Conservation (phyloP, 78 protist species). For the Cavenderia fasciculata region DNA sequence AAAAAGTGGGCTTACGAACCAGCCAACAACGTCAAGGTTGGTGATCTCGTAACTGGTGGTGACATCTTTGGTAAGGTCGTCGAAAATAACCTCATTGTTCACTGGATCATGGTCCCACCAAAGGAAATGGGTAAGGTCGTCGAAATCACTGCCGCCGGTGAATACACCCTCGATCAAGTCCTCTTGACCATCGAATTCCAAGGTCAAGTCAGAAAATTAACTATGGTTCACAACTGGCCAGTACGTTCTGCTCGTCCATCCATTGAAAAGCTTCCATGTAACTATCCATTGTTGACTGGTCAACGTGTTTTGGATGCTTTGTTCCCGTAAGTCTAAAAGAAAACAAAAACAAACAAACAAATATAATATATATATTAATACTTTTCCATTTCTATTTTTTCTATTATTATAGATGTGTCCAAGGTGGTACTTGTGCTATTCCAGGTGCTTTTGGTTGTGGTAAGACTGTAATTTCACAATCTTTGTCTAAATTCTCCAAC, state of each 20-base stretch:
- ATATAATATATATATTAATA: not conserved
- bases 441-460: conserved; percentile 99
- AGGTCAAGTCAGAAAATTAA: conserved; percentile 64
- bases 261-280: conserved; percentile 95
- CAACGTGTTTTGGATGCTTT: conserved; percentile 99
- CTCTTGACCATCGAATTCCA: conserved; percentile 72
- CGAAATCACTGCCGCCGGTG: conserved; percentile 93
- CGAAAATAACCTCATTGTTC: conserved; percentile 95
- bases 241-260: conserved; percentile 98
- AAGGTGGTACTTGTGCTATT: conserved; percentile 99
- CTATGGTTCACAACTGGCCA: conserved; percentile 99
- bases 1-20: conserved; percentile 95
- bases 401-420: conserved; percentile 74
- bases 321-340: conserved; percentile 95
- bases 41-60: conserved; percentile 97
- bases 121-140: conserved; percentile 92
- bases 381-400: not conserved
- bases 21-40: conserved; percentile 81
- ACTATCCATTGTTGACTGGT: conserved; percentile 97
- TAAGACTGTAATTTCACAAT: conserved; percentile 99
- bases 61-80: conserved; percentile 96
- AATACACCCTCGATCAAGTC: conserved; percentile 87
- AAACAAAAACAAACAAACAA: not conserved
- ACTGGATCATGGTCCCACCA: conserved; percentile 97
- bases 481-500: conserved; percentile 99